Evolutionary conservation across 1,284 basidiomycete genomes (phyloP).

Genomic region (Cutaneotrichosporon mucoides): DNA sequence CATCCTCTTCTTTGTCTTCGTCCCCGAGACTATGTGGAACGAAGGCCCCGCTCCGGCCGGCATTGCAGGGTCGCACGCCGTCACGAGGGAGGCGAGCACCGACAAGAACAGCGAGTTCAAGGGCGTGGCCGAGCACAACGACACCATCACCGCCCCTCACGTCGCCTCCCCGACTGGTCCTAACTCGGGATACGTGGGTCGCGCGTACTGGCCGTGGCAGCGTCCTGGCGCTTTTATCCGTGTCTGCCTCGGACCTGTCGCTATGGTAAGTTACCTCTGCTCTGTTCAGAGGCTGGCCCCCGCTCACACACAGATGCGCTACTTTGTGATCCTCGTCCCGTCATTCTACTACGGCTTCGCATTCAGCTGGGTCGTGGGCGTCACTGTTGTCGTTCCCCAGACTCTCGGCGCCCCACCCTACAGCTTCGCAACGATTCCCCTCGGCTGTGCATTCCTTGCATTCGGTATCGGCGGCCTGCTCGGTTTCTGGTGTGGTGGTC

Average conservation of each 20-base stretch:
- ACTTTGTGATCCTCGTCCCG: slow-evolving; percentile 29
- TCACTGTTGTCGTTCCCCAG: slow-evolving; percentile 43
- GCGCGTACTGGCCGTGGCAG: slow-evolving; percentile 1
- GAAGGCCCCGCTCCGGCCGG: background rate
- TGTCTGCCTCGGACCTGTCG: slow-evolving; percentile 26
- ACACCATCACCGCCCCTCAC: too few relatives aligned
- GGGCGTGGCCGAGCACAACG: too few relatives aligned
- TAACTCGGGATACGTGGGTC: slow-evolving; percentile 1
- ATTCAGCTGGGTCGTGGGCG: slow-evolving; percentile 43
- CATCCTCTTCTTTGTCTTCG: slow-evolving; percentile 28
- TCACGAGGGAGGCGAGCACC: background rate
- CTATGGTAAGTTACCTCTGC: slow-evolving; percentile 13
- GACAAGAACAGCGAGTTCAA: too few relatives aligned
- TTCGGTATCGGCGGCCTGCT: slow-evolving; percentile 40
- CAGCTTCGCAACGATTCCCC: slow-evolving; percentile 31
- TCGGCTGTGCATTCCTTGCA: slow-evolving; percentile 42
- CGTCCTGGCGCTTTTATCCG: background rate
- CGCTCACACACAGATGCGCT: slow-evolving; percentile 11
- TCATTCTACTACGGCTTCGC: slow-evolving; percentile 41
- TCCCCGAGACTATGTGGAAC: slow-evolving; percentile 45
- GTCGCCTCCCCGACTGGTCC: too few relatives aligned
- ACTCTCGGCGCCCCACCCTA: slow-evolving; percentile 42
- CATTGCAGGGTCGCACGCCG: background rate
- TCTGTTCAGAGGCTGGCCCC: background rate
- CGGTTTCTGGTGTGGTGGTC: slow-evolving; percentile 44